Evolutionary conservation across 495 filamentous ascomycete genomes (phyloP), one percentile per base, ranked within the genome.

Genomic region (Trichocladium uniseriatum): DNA sequence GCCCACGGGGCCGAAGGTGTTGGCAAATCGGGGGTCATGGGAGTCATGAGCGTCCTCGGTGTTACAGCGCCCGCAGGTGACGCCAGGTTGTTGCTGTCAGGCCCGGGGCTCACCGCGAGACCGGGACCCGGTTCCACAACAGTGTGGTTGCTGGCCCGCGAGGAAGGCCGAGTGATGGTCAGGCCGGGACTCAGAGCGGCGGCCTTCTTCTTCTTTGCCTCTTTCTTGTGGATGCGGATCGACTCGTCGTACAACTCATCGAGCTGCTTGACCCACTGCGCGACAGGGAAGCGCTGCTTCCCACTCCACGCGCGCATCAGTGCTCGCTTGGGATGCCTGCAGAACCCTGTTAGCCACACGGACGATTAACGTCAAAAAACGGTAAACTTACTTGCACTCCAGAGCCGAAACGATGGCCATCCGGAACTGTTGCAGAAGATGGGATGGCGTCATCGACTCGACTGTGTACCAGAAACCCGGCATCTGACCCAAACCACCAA

Each of bases 301-400:
- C 82, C 82, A n/a, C 82, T 84, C 22, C 81, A 74, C 36, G 85
- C 85, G 44, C 85, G 73, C 85, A 89, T 87, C 60, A 77, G 75
- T 0, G 79, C 77, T 41, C 84, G 40, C 51, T 63, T 63, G 10
- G 28, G 20, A 65, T 24, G 71, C 24, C 24, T 27, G 24, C 24
- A 27, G 4, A 27, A 4, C 8, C 8, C 3, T 27, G 8, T 27
- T 27, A 27, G 24, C 24, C 24, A 4, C 24, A 27, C 24, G 24
- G 24, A 27, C 4, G 8, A 8, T 27, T 27, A 3, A 8, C 24
- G 24, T 27, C 24, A 4, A 8, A 8, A 8, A 8, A 8, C 24
- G 4, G 24, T 27, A 27, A 8, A 27, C 24, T 27, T 27, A 27
- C 46, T 80, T 79, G 1, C 82, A 86, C 22, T 70, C 77, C 46